phyloP scores from a whole-genome alignment of 352 stramenopile genomes.

The Globisporangium viniferum region DNA sequence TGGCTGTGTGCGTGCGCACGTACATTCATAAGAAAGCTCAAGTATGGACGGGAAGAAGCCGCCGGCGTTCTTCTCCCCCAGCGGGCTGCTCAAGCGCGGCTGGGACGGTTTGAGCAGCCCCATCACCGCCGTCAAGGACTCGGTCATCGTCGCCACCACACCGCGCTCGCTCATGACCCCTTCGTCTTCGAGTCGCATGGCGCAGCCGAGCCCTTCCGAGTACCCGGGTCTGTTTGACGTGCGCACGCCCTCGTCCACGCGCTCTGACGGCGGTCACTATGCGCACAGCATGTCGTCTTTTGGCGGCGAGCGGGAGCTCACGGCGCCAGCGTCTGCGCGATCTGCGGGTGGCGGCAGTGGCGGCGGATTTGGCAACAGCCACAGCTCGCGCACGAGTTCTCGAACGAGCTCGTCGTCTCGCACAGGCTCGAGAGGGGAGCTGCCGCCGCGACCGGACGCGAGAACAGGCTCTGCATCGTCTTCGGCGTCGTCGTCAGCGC shows the following conservation, averaged over 20 bases:
- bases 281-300: constrained; percentile 16
- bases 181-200: constrained; percentile 31
- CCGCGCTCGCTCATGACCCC: constrained; percentile 34
- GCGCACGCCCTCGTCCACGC: constrained; percentile 40
- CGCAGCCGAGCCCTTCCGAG: constrained; percentile 46
- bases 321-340: constrained; percentile 30
- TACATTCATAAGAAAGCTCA: not conserved
- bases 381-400: constrained; percentile 30
- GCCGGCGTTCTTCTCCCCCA: constrained; percentile 44
- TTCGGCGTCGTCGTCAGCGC: constrained; percentile 8
- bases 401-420: constrained; percentile 30
- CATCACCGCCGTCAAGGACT: constrained; percentile 60
- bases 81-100: constrained; percentile 58
- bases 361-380: constrained; percentile 3
- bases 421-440: constrained; percentile 19
- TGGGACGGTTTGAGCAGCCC: constrained; percentile 65
- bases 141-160: constrained; percentile 43
- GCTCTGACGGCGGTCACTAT: constrained; percentile 27
- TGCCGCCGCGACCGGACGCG: constrained; percentile 4
- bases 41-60: constrained; percentile 38
- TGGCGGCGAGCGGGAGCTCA: constrained; percentile 19
- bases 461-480: constrained; percentile 2
- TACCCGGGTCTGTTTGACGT: constrained; percentile 79
- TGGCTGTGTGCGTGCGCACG: not conserved
- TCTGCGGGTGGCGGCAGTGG: constrained; percentile 10